Evolutionary conservation across 768 basidiomycete species (phyloP).

Genomic region (Flagelloscypha sp.): DNA sequence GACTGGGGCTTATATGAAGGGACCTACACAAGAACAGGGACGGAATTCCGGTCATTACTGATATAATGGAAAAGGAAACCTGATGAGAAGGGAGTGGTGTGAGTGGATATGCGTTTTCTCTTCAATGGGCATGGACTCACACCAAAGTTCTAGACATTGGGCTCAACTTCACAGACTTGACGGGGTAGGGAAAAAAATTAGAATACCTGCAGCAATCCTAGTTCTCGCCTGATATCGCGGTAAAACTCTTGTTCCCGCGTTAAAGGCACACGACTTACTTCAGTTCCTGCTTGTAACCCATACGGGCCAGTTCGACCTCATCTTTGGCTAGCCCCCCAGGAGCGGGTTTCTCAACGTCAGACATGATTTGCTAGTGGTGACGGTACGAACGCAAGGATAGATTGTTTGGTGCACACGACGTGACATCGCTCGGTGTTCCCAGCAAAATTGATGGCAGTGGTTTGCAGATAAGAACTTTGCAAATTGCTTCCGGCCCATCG

Average conservation of each 20-base stretch:
- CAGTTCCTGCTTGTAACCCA: conserved; percentile 69
- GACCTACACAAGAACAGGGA: conserved; percentile 64
- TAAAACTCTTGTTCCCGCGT: neutral
- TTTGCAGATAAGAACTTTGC: too few species aligned
- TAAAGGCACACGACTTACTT: conserved; percentile 40
- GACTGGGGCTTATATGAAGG: conserved; percentile 28
- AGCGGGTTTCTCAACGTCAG: conserved; percentile 4
- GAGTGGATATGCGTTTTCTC: too few species aligned
- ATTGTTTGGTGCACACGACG: too few species aligned
- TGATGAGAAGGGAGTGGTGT: conserved; percentile 16
- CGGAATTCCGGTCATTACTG: conserved; percentile 63
- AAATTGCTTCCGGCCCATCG: too few species aligned
- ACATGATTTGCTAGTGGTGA: too few species aligned
- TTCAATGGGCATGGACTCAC: conserved; percentile 25
- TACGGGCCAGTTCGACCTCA: conserved; percentile 55
- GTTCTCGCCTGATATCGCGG: conserved; percentile 39
- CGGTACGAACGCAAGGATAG: too few species aligned
- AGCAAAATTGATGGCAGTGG: too few species aligned
- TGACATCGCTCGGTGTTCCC: too few species aligned
- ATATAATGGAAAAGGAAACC: conserved; percentile 70
- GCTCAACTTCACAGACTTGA: conserved; percentile 6
- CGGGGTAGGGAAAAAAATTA: neutral
- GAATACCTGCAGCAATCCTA: conserved; percentile 53
- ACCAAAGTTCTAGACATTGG: conserved; percentile 49
- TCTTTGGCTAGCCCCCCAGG: conserved; percentile 28